These are phyloP conservation scores for Malania oleifera DNA, from an alignment of 164 flowering plant genomes.

Conservation along the genomic window DNA sequence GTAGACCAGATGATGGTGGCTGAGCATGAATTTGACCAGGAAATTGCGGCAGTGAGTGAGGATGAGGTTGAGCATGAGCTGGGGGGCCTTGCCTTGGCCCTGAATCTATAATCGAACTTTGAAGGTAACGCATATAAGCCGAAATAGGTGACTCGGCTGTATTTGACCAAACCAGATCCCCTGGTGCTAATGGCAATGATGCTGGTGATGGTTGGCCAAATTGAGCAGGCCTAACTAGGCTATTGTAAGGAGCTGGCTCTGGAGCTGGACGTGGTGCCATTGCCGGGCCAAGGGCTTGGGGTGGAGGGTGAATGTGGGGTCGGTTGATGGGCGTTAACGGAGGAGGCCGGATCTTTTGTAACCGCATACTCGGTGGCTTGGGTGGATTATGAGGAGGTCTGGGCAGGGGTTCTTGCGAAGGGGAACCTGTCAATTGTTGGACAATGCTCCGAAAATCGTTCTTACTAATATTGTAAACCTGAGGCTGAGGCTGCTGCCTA, in stretches of 20 bases:
- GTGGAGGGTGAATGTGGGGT: slow-evolving; percentile 25
- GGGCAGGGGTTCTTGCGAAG: slow-evolving; percentile 56
- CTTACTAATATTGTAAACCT: slow-evolving; percentile 93
- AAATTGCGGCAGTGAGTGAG: slow-evolving; percentile 3
- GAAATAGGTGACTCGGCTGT: slow-evolving; percentile 83
- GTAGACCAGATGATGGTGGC: slow-evolving; percentile 41
- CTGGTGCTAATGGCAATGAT: slow-evolving; percentile 29
- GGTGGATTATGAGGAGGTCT: slow-evolving; percentile 64
- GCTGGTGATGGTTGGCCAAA: slow-evolving; percentile 39
- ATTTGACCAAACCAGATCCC: slow-evolving; percentile 42
- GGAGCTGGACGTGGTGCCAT: slow-evolving; percentile 18
- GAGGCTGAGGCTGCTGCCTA: slow-evolving; percentile 82
- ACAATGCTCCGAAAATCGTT: slow-evolving; percentile 81
- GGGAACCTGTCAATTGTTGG: slow-evolving; percentile 93
- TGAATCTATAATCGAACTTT: slow-evolving; percentile 51
- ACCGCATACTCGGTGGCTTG: slow-evolving; percentile 57
- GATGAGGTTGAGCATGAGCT: slow-evolving; percentile 21
- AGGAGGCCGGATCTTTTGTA: slow-evolving; percentile 85
- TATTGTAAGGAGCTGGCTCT: slow-evolving; percentile 28
- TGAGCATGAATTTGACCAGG: slow-evolving; percentile 13
- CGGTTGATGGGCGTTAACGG: slow-evolving; percentile 61
- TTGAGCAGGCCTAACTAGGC: slow-evolving; percentile 35
- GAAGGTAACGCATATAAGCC: slow-evolving; percentile 88
- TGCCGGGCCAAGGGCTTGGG: slow-evolving; percentile 10
- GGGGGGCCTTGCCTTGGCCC: slow-evolving; percentile 32